Percentiles rank a stretch among this genome's conserved stretches.
phyloP scores from a whole-genome alignment of 768 basidiomycete genomes.

The Amanita rubescens region DNA sequence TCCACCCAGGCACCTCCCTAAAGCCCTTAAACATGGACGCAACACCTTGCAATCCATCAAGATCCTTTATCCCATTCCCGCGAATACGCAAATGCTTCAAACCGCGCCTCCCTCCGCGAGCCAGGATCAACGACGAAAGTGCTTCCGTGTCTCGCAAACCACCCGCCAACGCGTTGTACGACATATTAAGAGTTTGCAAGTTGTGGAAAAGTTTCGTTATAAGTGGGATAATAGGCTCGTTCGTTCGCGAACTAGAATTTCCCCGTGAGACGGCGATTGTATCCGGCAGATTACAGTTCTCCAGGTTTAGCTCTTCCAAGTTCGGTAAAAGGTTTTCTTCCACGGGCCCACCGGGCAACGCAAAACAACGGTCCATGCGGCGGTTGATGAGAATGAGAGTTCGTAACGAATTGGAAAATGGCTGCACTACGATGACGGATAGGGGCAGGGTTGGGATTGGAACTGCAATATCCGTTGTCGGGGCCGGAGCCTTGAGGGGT shows the following conservation, averaged over 20 bases:
- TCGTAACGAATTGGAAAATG: constrained; percentile 52
- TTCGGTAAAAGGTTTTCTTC: constrained; percentile 43
- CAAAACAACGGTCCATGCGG: constrained; percentile 58
- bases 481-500: constrained; percentile 17
- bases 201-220: constrained; percentile 65
- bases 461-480: constrained; percentile 39
- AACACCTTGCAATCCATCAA: constrained; percentile 55
- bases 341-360: constrained; percentile 38
- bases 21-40: constrained; percentile 63
- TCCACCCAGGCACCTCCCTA: constrained; percentile 58
- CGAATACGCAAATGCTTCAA: constrained; percentile 59
- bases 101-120: constrained; percentile 40
- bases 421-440: constrained; percentile 48
- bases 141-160: constrained; percentile 40
- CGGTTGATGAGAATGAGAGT: constrained; percentile 56
- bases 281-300: constrained; percentile 66
- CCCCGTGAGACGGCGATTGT: constrained; percentile 40
- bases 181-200: constrained; percentile 60
- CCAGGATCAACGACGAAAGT: constrained; percentile 45
- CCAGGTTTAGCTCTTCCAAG: constrained; percentile 68
- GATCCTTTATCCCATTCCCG: constrained; percentile 56
- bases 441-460: constrained; percentile 67
- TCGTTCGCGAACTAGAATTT: constrained; percentile 29
- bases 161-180: constrained; percentile 64
- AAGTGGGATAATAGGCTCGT: constrained; percentile 49